Conservation (phyloP, 257 asterid species). For the Salvia hispanica region DNA sequence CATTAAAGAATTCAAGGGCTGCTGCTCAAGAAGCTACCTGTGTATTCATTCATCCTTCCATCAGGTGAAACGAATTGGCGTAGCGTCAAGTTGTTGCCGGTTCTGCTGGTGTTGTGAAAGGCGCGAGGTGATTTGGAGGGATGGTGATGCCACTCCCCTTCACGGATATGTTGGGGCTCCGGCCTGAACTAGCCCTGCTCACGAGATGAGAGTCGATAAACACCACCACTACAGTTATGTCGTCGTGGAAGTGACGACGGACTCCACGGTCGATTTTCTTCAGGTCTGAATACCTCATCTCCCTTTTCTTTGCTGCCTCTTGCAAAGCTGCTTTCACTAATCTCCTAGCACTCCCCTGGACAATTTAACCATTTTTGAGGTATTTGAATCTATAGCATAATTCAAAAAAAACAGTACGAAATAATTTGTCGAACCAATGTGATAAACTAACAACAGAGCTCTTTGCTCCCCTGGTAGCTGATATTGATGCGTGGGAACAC, state of each 20-base stretch:
- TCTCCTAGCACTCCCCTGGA: slow-evolving; percentile 85
- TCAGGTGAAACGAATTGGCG: slow-evolving; percentile 16
- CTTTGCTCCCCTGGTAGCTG: neutral
- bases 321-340: slow-evolving; percentile 74
- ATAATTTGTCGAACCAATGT: neutral
- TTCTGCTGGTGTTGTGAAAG: slow-evolving; percentile 37
- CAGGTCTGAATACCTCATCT: slow-evolving; percentile 92
- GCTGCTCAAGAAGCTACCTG: slow-evolving; percentile 52
- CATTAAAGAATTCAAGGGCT: slow-evolving; percentile 50
- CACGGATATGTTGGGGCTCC: slow-evolving; percentile 57
- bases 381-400: neutral
- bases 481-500: neutral
- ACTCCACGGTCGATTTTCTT: slow-evolving; percentile 86
- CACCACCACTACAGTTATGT: slow-evolving; percentile 73
- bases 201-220: slow-evolving; percentile 70
- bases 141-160: slow-evolving; percentile 63
- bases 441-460: slow-evolving; percentile 1
- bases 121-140: slow-evolving; percentile 56
- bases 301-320: slow-evolving; percentile 92
- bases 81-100: slow-evolving; percentile 35
- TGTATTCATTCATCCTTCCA: slow-evolving; percentile 29
- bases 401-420: too few relatives aligned
- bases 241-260: slow-evolving; percentile 89
- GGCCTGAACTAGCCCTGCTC: slow-evolving; percentile 67
- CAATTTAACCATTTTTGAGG: neutral